Evolutionary conservation across 139 green algal genomes (phyloP).

Genomic region (Asterochloris erici): DNA sequence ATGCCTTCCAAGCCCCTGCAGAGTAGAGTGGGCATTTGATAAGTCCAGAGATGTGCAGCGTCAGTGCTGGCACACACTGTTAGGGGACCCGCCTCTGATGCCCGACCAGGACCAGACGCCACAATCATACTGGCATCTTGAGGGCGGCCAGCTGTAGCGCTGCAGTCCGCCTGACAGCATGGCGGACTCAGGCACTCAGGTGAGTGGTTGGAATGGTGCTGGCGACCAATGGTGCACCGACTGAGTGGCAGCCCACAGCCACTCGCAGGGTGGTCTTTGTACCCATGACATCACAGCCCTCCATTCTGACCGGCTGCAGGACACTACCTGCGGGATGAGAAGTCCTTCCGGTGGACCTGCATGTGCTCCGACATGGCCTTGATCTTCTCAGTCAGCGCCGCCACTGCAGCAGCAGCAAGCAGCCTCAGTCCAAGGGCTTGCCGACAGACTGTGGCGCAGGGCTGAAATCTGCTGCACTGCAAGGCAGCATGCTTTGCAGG

Average conservation of each 20-base stretch:
- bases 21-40: background rate
- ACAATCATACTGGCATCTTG: background rate
- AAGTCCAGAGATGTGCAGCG: background rate
- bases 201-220: too few species aligned
- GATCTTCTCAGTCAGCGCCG: constrained; percentile 44
- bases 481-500: too few species aligned
- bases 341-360: constrained; percentile 43
- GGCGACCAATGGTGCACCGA: too few species aligned
- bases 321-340: constrained; percentile 12
- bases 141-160: too few species aligned
- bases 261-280: too few species aligned
- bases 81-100: background rate
- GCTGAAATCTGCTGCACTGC: background rate
- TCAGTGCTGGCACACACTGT: background rate
- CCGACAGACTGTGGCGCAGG: background rate
- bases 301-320: too few species aligned
- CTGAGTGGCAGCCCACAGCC: too few species aligned
- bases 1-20: constrained; percentile 36
- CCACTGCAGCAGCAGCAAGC: constrained; percentile 27
- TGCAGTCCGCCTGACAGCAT: too few species aligned
- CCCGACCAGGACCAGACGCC: background rate
- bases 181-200: too few species aligned
- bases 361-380: constrained; percentile 41
- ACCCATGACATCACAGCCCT: too few species aligned
- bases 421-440: background rate